Evolutionary conservation across 2,329 filamentous ascomycete species (phyloP).

Genomic region (Orbilia brochopaga): DNA sequence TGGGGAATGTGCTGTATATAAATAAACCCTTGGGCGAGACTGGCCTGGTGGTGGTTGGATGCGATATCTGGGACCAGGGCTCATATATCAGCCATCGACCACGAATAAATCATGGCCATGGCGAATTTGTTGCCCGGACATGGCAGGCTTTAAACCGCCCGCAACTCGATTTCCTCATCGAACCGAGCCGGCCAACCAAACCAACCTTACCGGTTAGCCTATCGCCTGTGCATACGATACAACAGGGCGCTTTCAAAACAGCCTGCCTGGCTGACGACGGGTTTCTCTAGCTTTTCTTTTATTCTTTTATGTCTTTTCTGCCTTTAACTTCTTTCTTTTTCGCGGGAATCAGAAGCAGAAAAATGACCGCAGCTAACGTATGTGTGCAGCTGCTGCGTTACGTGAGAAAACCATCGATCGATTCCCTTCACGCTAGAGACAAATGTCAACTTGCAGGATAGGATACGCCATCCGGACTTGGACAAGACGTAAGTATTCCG

Average conservation of each 20-base stretch:
- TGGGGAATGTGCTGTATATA: constrained; percentile 27
- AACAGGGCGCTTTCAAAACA: constrained; percentile 15
- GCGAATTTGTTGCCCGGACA: constrained; percentile 23
- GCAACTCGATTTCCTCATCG: constrained; percentile 22
- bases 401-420: constrained; percentile 6
- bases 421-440: constrained; percentile 14
- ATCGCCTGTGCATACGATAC: constrained; percentile 23
- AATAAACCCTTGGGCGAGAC: constrained; percentile 30
- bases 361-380: constrained; percentile 49
- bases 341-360: constrained; percentile 1
- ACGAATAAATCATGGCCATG: constrained; percentile 24
- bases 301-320: constrained; percentile 15
- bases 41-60: too few relatives aligned
- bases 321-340: neutral
- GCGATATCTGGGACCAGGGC: constrained; percentile 21
- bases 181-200: constrained; percentile 29
- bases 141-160: constrained; percentile 33
- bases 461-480: constrained; percentile 48
- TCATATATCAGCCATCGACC: constrained; percentile 17
- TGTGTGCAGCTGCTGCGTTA: neutral
- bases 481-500: constrained; percentile 28
- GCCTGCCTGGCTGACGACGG: neutral
- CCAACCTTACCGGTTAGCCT: constrained; percentile 45
- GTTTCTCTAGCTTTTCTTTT: constrained; percentile 19
- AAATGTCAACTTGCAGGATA: constrained; percentile 10